Percentiles rank a stretch among this genome's conserved stretches.
phyloP scores from a whole-genome alignment of 208 protist species.

The Balamuthia mandrillaris region DNA sequence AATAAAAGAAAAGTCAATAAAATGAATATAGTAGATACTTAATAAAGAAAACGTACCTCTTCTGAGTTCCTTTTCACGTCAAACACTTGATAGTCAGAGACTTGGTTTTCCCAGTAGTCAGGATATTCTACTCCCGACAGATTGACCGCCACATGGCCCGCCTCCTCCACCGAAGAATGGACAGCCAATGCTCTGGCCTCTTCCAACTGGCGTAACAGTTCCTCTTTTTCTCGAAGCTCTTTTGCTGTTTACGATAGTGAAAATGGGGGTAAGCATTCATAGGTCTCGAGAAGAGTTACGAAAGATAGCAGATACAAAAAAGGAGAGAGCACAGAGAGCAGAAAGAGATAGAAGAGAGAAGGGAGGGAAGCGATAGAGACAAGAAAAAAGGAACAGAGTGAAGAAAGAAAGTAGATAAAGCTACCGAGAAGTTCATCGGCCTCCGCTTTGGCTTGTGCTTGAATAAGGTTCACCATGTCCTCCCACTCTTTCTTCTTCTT shows the following conservation, averaged over 20 bases:
- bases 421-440: not conserved
- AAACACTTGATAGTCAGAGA: not conserved
- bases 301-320: not conserved
- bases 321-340: not conserved
- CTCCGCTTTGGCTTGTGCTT: not conserved
- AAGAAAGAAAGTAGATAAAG: not conserved
- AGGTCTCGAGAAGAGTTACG: not conserved
- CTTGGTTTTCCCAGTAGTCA: not conserved
- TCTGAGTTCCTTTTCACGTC: not conserved
- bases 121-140: not conserved
- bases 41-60: too few species aligned
- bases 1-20: too few species aligned
- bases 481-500: slow-evolving; percentile 11
- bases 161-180: not conserved
- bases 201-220: not conserved
- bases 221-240: not conserved
- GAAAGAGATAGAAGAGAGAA: not conserved
- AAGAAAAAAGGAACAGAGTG: not conserved
- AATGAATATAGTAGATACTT: too few species aligned
- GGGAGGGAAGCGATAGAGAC: not conserved
- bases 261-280: not conserved
- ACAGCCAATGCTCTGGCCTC: not conserved
- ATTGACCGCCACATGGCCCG: not conserved
- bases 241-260: not conserved
- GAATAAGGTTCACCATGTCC: not conserved